Conservation (phyloP, 225 moss, liverwort and hornwort genomes). For the Sphagnum contortum region DNA sequence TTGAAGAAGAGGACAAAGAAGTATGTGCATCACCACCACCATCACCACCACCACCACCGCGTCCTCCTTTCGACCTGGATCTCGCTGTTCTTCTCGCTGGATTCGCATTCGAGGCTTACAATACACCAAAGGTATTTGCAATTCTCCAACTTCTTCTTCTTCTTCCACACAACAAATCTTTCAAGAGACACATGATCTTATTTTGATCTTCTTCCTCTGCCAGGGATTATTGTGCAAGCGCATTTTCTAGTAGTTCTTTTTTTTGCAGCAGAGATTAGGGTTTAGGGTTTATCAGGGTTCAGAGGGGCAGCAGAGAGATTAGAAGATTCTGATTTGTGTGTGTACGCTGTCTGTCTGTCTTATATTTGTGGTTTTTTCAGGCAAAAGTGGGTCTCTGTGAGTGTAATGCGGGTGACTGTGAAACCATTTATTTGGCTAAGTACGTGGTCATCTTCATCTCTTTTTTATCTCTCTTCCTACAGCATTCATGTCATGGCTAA, state of each 20-base stretch:
- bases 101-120: constrained; percentile 90
- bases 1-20: constrained; percentile 13
- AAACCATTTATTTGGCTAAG: constrained; percentile 59
- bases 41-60: constrained; percentile 6
- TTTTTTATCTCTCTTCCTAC: neutral
- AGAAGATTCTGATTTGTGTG: too few species aligned
- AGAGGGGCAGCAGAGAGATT: too few species aligned
- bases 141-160: neutral
- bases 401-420: constrained; percentile 44
- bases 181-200: too few species aligned
- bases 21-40: neutral
- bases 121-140: constrained; percentile 43
- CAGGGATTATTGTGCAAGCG: too few species aligned
- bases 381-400: constrained; percentile 53
- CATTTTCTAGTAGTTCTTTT: too few species aligned
- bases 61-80: constrained; percentile 65
- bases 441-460: constrained; percentile 10
- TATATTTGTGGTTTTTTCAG: constrained; percentile 17
- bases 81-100: constrained; percentile 81
- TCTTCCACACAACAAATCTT: too few species aligned
- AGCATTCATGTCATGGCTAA: neutral
- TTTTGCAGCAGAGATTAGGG: too few species aligned
- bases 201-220: too few species aligned
- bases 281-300: too few species aligned
- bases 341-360: too few species aligned